phyloP scores from a whole-genome alignment of 140 eudicot species.

The Senecio squalidus region DNA sequence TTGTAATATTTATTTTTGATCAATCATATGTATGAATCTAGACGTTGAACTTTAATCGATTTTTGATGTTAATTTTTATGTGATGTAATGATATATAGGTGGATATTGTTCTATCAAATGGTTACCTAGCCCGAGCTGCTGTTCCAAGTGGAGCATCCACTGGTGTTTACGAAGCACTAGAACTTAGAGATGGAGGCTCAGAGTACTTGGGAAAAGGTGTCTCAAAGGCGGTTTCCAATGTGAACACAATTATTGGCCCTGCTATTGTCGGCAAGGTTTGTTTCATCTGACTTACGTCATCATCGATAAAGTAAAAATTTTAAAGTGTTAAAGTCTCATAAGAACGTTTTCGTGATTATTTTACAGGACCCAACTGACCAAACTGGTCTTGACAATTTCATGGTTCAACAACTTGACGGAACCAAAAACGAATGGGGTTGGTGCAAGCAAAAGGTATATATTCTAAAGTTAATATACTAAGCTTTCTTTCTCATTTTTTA shows the following conservation, averaged over 20 bases:
- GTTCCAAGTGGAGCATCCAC: conserved; percentile 99
- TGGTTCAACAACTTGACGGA: conserved; percentile 97
- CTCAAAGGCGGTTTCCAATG: conserved; percentile 83
- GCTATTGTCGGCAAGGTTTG: conserved; percentile 93
- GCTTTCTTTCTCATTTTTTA: too few relatives aligned
- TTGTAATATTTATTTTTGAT: too few relatives aligned
- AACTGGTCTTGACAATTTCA: conserved; percentile 80
- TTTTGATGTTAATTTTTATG: neutral
- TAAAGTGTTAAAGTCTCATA: neutral
- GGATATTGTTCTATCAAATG: conserved; percentile 62
- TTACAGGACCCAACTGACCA: conserved; percentile 91
- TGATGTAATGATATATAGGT: conserved; percentile 48
- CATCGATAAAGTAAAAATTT: neutral
- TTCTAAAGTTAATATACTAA: neutral
- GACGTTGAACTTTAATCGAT: too few relatives aligned
- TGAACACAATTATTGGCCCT: conserved; percentile 72
- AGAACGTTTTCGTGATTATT: neutral
- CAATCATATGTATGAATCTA: too few relatives aligned
- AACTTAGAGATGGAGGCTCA: conserved; percentile 87
- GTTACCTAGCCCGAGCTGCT: conserved; percentile 76
- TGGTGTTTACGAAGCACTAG: conserved; percentile 92
- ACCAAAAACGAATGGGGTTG: conserved; percentile 99
- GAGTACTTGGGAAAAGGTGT: conserved; percentile 96
- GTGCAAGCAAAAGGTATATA: conserved; percentile 97
- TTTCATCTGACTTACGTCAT: conserved; percentile 5